Base-by-base conservation (phyloP, 78 protist species). In the Dictyostelium discoideum region DNA sequence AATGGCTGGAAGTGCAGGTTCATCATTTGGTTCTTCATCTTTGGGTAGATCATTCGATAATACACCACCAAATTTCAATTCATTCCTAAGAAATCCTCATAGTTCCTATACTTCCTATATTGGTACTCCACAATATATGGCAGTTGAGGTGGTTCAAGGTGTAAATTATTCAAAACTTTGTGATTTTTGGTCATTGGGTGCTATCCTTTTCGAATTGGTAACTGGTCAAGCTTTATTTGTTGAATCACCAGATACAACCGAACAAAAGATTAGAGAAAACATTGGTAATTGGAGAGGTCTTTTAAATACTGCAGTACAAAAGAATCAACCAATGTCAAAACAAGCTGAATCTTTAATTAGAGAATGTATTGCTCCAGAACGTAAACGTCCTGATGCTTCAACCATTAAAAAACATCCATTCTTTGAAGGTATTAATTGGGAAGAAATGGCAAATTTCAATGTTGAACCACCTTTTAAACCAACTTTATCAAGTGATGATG, bases 41-140 rank as follows among this genome's bases (percentile, higher is more conserved):
- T 22, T 22, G 0, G 57, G 57, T 78, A 78, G 57, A 78, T n/a
- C 84, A 78, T 83, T 83, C 39, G 72, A 29, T 24, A 89, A 89
- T 72, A 89, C 94, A 26, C 94, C 94, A 54, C 94, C 94, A 24
- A 89, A 89, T 72, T 89, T 89, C 37, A 29, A 80, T n/a, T 89
- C 94, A 14, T 89, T 89, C 72, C 73, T 89, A 7, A 80, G 87
- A 72, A 82, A 72, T 22, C 94, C 94, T 26, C 83, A 67, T 50
- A 42, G 42, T 37, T 89, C 94, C 18, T 89, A 89, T 50, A 89
- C 94, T 13, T 67, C 85, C 2, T 89, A 89, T 73, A 72, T 89
- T 82, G 94, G 94, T 79, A 89, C 94, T 42, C 94, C 94, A 44
- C 94, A 89, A 46, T 89, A 89, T 82, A 89, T 89, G 94, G 94